phyloP scores from a whole-genome alignment of 805 yeast species.

The Metschnikowia bowlesiae region DNA sequence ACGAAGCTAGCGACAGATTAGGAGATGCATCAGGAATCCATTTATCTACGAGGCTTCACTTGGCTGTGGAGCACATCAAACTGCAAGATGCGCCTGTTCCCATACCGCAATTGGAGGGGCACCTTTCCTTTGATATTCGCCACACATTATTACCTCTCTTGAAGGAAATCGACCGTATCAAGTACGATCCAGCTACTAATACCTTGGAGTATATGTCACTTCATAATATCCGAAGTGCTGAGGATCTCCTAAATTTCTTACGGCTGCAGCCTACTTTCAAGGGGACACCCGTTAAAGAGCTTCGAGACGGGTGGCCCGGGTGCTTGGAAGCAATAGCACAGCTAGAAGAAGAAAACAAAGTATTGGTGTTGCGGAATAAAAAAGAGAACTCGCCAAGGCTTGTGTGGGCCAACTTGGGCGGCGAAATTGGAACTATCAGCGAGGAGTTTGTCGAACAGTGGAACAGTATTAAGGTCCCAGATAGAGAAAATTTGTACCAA shows the following conservation, averaged over 20 bases:
- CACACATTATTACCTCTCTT: conserved; percentile 65
- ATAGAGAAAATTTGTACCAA: conserved; percentile 74
- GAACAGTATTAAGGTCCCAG: conserved; percentile 75
- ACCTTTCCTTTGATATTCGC: conserved; percentile 59
- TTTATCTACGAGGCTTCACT: conserved; percentile 78
- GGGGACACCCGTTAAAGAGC: conserved; percentile 78
- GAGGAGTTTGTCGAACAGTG: conserved; percentile 80
- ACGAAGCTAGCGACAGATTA: conserved; percentile 5
- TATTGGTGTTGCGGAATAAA: conserved; percentile 81
- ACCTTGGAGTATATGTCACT: conserved; percentile 85
- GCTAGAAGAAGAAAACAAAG: conserved; percentile 70
- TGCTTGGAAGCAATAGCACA: conserved; percentile 75
- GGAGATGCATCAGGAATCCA: conserved; percentile 49
- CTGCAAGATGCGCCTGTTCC: conserved; percentile 64
- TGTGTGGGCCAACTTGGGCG: conserved; percentile 86
- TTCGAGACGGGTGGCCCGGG: conserved; percentile 92
- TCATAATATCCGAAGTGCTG: conserved; percentile 79
- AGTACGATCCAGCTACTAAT: conserved; percentile 54
- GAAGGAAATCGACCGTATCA: conserved; percentile 71
- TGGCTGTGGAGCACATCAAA: conserved; percentile 89
- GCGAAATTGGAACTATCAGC: conserved; percentile 66
- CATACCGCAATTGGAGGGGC: conserved; percentile 59
- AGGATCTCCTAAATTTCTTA: conserved; percentile 69
- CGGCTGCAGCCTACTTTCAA: conserved; percentile 80
- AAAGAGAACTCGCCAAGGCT: conserved; percentile 91